Evolutionary conservation across 129 eudicot species (phyloP), one percentile per base, ranked within the genome.

Genomic region (Flaveria bidentis): DNA sequence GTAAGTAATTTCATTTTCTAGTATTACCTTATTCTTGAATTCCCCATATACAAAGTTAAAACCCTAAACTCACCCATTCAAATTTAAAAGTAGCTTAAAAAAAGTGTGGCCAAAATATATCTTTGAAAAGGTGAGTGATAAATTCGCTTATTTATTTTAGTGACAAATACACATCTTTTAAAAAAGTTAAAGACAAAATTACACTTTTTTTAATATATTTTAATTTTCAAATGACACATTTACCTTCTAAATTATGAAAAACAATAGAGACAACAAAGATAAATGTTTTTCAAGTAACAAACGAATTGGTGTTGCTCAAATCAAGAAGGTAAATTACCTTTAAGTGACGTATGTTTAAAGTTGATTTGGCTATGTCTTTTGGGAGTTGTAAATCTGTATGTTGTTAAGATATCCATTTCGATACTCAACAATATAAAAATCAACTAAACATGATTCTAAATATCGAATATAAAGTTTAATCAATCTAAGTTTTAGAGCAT

Each of bases 131-230:
- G 9, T 25, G 3, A 23, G 17, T 61, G 67, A 25, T 26, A 61
- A 61, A 22, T 57, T 57, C 3, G 14, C 17, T 4, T 26, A 13
- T 26, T 61, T 61, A 25, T 18, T 61, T 61, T 25, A 26, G 67
- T 12, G 17, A 26, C 17, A 61, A 61, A 25, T 60, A 25, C 39
- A 61, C 39, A 26, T 26, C 67, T 20, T 57, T 57, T 57, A 18
- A 17, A 56, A 56, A 17, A 33, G 5, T 60, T 22, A 60, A 60
- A 11, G 66, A 60, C 66, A 60, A 60, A 12, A 22, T 22, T 60
- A 23, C 66, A 60, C 66, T 60, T 57, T 60, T 60, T 10, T 60
- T 22, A 58, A 23, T 58, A 58, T 58, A 58, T 58, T 20, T 28
- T 28, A 28, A 28, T 28, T 28, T 28, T 22, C 12, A 60, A 23